Evolutionary conservation across 2,329 filamentous ascomycete genomes (phyloP).

Genomic region (Myriosclerotinia duriaeana): DNA sequence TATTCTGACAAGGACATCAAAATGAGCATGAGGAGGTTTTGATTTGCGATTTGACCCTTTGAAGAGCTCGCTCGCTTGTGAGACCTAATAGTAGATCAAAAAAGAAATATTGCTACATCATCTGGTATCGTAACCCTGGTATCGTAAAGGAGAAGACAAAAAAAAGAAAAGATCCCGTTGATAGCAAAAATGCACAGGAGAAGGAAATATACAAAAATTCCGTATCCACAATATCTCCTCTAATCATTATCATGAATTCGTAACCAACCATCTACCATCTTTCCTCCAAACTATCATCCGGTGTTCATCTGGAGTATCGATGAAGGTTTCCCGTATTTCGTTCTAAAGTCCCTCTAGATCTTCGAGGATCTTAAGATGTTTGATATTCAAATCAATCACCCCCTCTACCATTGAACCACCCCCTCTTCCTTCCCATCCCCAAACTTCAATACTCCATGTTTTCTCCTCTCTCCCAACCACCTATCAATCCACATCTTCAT

Average conservation of each 20-base stretch:
- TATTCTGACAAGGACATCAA: no score
- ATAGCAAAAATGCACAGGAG: not conserved
- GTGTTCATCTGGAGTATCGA: no score
- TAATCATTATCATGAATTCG: slow-evolving; percentile 1
- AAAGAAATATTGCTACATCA: not conserved
- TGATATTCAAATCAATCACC: not conserved
- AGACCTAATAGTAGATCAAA: no score
- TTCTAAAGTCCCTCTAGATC: not conserved
- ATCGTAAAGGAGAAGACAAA: not conserved
- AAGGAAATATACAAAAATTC: not conserved
- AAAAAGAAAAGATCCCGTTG: not conserved
- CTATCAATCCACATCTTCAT: slow-evolving; percentile 67
- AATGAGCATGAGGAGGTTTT: no score
- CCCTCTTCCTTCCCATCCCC: slow-evolving; percentile 35
- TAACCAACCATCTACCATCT: not conserved
- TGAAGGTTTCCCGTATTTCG: not conserved
- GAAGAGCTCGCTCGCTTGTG: no score
- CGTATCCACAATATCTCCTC: not conserved
- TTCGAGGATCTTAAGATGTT: no score
- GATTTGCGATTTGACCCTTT: no score
- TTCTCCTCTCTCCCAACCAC: slow-evolving; percentile 59
- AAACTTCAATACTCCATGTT: slow-evolving; percentile 51
- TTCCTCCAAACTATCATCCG: no score
- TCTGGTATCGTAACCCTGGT: not conserved
- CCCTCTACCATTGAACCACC: slow-evolving; percentile 35